Evolutionary conservation across 352 stramenopile species (phyloP).

Genomic region (Pythium myriotylum): DNA sequence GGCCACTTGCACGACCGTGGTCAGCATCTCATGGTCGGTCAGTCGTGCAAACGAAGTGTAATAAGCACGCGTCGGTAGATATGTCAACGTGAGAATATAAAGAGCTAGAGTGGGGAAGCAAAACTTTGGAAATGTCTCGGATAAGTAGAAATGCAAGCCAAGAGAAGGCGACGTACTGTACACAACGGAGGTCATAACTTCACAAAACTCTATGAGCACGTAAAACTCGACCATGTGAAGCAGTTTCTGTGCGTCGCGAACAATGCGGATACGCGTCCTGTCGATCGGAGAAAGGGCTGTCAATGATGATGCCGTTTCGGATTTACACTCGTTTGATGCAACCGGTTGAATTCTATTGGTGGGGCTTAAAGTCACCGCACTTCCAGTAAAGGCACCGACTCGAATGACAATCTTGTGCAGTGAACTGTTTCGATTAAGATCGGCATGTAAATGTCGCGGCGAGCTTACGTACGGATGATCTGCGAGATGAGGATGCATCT

Average conservation of each 20-base stretch:
- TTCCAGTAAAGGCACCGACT: too few relatives aligned
- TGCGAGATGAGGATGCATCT: too few relatives aligned
- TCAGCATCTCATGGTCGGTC: constrained; percentile 18
- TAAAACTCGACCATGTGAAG: constrained; percentile 38
- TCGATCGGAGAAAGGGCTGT: neutral
- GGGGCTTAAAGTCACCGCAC: neutral
- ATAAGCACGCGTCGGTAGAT: constrained; percentile 31
- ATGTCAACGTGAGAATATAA: constrained; percentile 30
- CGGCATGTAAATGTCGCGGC: too few relatives aligned
- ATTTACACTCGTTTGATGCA: too few relatives aligned
- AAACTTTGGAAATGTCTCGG: neutral
- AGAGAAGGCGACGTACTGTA: constrained; percentile 1
- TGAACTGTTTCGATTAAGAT: too few relatives aligned
- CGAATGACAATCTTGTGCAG: too few relatives aligned
- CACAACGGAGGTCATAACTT: constrained; percentile 24
- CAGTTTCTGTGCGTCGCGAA: constrained; percentile 22
- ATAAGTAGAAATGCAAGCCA: too few relatives aligned
- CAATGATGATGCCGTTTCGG: neutral
- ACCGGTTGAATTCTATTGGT: neutral
- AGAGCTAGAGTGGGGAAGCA: neutral
- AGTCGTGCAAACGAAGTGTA: constrained; percentile 28
- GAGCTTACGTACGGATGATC: too few relatives aligned
- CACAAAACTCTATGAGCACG: constrained; percentile 30
- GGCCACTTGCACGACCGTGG: neutral
- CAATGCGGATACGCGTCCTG: neutral